Conservation (phyloP, 2,329 filamentous ascomycete genomes). For the Exophiala xenobiotica region DNA sequence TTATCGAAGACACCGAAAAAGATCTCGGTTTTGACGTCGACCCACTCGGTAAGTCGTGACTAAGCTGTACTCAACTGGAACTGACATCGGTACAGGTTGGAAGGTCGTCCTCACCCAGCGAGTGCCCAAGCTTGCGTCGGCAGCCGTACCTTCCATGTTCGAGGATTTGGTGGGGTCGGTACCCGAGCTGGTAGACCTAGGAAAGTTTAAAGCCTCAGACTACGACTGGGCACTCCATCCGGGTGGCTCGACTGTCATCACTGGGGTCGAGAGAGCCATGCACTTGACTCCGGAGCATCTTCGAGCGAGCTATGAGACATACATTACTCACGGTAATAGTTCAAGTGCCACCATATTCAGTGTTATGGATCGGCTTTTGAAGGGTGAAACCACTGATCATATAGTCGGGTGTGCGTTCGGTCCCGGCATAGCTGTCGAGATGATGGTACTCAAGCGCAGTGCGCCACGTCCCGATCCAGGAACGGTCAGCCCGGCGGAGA, state of each 20-base stretch:
- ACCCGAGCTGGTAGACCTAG: slow-evolving; percentile 35
- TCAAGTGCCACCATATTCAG: slow-evolving; percentile 67
- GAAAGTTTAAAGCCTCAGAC: slow-evolving; percentile 50
- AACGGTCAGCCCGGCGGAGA: slow-evolving; percentile 28
- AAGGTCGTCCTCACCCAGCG: slow-evolving; percentile 64
- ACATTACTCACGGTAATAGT: slow-evolving; percentile 67
- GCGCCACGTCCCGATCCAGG: slow-evolving; percentile 14
- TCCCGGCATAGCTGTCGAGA: slow-evolving; percentile 67
- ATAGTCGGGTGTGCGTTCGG: slow-evolving; percentile 69
- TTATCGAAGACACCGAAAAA: slow-evolving; percentile 60
- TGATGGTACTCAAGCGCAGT: slow-evolving; percentile 58
- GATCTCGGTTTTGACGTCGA: slow-evolving; percentile 67
- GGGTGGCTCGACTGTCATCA: slow-evolving; percentile 65
- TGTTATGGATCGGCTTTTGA: slow-evolving; percentile 62
- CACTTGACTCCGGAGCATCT: slow-evolving; percentile 61
- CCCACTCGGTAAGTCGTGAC: slow-evolving; percentile 52
- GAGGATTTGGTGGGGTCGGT: slow-evolving; percentile 53
- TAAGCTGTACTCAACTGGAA: not conserved
- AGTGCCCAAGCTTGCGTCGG: slow-evolving; percentile 58
- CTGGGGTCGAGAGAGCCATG: slow-evolving; percentile 61
- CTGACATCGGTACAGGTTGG: slow-evolving; percentile 50
- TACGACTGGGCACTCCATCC: slow-evolving; percentile 76
- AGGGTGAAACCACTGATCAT: slow-evolving; percentile 45
- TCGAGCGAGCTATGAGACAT: slow-evolving; percentile 68
- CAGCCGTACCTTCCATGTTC: slow-evolving; percentile 56